phyloP scores from a whole-genome alignment of 441 rosid species.

The Gossypium lobatum region DNA sequence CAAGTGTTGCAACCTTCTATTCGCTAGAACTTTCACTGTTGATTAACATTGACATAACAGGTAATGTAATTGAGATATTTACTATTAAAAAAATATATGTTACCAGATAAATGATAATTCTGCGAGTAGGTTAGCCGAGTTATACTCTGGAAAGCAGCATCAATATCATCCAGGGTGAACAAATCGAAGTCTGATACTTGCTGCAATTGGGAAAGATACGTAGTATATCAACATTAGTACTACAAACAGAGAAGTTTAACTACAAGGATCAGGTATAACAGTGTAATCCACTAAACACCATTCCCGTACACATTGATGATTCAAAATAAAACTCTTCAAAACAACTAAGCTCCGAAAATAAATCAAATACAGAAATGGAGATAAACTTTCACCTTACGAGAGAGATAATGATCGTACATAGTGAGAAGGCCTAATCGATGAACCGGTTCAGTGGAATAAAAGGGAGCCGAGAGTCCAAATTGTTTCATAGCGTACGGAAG shows the following conservation, averaged over 20 bases:
- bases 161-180: slow-evolving; percentile 87
- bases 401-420: slow-evolving; percentile 86
- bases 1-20: neutral
- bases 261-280: neutral
- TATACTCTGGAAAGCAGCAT: slow-evolving; percentile 79
- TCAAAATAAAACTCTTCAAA: neutral
- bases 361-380: neutral
- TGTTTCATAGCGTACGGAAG: slow-evolving; percentile 90
- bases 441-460: slow-evolving; percentile 87
- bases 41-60: neutral
- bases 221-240: neutral
- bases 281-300: neutral
- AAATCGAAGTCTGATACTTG: slow-evolving; percentile 91
- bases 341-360: neutral
- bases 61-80: neutral
- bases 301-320: neutral
- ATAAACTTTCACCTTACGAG: slow-evolving; percentile 58
- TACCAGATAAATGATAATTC: slow-evolving; percentile 83
- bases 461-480: slow-evolving; percentile 79
- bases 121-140: slow-evolving; percentile 88
- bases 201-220: slow-evolving; percentile 35
- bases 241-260: neutral
- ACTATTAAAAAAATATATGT: slow-evolving; percentile 6
- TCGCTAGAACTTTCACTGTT: neutral
- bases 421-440: slow-evolving; percentile 80